Percentiles rank a stretch among this genome's conserved stretches.
These are phyloP conservation scores for Citrus maxima DNA, from an alignment of 345 rosid genomes.

Conservation along the genomic window DNA sequence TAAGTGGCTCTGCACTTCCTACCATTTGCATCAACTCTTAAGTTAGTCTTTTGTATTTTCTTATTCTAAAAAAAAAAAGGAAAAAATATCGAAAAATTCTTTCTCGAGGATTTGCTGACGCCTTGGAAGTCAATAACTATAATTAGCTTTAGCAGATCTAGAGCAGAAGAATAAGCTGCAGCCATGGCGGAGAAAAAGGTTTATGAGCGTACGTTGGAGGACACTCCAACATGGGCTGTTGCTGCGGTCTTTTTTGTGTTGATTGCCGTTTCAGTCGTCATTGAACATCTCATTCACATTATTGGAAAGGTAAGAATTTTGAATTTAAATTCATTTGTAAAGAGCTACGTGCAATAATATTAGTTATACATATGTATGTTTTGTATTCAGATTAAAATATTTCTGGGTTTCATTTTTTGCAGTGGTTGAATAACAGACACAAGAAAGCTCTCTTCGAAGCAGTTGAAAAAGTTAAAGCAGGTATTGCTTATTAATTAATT, in stretches of 20 bases:
- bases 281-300: conserved; percentile 64
- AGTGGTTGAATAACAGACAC: conserved; percentile 67
- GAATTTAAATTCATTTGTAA: not conserved
- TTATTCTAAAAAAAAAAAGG: too few species aligned
- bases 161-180: not conserved
- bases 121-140: not conserved
- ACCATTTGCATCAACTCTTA: too few species aligned
- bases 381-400: not conserved
- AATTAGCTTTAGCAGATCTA: too few species aligned
- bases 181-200: conserved; percentile 5
- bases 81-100: too few species aligned
- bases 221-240: conserved; percentile 93
- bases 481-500: conserved; percentile 14
- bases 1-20: too few species aligned
- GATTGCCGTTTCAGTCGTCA: conserved; percentile 61
- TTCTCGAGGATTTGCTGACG: not conserved
- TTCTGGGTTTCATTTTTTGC: not conserved
- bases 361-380: too few species aligned
- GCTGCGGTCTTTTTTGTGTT: conserved; percentile 76
- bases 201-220: conserved; percentile 47
- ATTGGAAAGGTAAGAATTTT: conserved; percentile 41
- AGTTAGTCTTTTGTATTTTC: too few species aligned
- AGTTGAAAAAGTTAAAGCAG: conserved; percentile 80
- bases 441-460: conserved; percentile 77
- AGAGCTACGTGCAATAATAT: too few species aligned